Evolutionary conservation across 192 early-diverging fungal genomes (phyloP).

Genomic region (Chytriomyces sp.): DNA sequence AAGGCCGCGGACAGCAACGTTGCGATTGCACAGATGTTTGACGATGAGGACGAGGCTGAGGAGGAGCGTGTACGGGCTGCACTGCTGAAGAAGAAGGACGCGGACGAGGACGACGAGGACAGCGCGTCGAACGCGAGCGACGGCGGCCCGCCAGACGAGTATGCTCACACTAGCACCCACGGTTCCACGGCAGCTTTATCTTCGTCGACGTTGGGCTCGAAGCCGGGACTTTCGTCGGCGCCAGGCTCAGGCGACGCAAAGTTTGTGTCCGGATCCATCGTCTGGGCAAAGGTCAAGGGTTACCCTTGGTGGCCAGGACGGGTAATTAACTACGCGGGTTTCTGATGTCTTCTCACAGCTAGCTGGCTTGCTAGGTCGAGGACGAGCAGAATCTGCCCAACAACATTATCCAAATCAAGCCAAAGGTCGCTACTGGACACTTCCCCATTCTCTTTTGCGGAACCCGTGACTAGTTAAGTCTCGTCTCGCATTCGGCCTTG

Average conservation of each 20-base stretch:
- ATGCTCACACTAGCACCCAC: background rate
- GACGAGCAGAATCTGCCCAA: slow-evolving; percentile 15
- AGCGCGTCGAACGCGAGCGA: background rate
- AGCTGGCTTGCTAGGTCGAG: slow-evolving; percentile 19
- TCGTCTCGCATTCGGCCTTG: background rate
- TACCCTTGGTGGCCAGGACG: slow-evolving; percentile 47
- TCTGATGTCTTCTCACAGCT: background rate
- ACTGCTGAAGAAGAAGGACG: background rate
- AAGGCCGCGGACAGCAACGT: background rate
- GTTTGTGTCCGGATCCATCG: slow-evolving; percentile 18
- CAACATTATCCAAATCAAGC: slow-evolving; percentile 29
- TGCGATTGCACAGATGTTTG: background rate
- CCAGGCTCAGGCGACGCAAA: background rate
- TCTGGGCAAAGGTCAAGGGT: slow-evolving; percentile 43
- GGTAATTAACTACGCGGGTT: slow-evolving; percentile 12
- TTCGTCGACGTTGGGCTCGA: background rate
- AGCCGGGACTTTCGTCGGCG: background rate
- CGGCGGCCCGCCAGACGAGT: background rate
- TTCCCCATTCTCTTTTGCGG: slow-evolving; percentile 26
- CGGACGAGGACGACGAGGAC: slow-evolving; percentile 17
- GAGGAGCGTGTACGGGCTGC: slow-evolving; percentile 12
- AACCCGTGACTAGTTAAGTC: slow-evolving; percentile 29
- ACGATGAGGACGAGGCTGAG: slow-evolving; percentile 19
- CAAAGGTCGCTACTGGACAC: slow-evolving; percentile 7
- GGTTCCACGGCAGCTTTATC: background rate